Percentiles rank a stretch among this genome's conserved stretches.
Evolutionary conservation across 345 rosid species (phyloP).

Genomic region (Rubroshorea leprosula): DNA sequence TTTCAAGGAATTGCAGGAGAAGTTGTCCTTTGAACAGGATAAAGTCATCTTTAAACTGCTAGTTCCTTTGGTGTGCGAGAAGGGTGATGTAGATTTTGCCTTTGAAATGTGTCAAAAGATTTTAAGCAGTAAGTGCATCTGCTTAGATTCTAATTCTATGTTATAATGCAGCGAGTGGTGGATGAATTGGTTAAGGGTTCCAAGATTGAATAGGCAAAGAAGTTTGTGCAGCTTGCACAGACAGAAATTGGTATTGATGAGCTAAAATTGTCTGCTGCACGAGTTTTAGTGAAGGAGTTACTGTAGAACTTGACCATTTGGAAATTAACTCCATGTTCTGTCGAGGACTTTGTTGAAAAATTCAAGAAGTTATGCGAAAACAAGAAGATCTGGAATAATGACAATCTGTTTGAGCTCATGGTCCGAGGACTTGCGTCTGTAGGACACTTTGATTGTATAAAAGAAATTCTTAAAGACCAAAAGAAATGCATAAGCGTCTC

Average conservation of each 20-base stretch:
- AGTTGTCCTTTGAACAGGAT: neutral
- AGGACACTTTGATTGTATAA: no score
- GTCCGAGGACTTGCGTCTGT: no score
- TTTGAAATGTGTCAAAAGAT: neutral
- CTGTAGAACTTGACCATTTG: no score
- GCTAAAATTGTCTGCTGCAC: neutral
- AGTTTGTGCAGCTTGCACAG: neutral
- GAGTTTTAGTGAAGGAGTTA: no score
- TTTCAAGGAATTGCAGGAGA: neutral
- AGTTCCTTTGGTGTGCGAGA: neutral
- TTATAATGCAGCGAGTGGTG: neutral
- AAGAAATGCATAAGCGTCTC: slow-evolving; percentile 51
- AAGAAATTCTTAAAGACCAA: slow-evolving; percentile 62
- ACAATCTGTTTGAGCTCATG: no score
- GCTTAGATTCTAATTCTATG: neutral
- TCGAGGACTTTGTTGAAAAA: no score
- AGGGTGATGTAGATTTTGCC: neutral
- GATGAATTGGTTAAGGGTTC: neutral
- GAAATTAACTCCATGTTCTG: no score
- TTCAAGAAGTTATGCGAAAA: no score
- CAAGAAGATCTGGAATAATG: no score
- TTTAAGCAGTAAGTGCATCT: neutral
- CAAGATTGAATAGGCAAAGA: neutral
- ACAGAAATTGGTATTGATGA: neutral
- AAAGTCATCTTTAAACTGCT: neutral